phyloP scores from a whole-genome alignment of 371 early-diverging fungal genomes.

The Circinella umbellata region DNA sequence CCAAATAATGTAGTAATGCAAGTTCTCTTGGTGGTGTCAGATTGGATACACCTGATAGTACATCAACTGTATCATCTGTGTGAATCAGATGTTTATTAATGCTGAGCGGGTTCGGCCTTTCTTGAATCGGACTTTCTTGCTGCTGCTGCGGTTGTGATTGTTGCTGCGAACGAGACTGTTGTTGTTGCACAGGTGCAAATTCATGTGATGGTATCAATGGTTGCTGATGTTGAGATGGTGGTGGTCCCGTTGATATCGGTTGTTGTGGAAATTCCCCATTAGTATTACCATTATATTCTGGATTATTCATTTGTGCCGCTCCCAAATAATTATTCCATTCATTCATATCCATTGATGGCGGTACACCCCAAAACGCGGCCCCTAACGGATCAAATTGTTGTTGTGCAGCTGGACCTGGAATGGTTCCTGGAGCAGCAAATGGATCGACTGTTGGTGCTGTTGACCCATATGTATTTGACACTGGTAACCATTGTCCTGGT shows the following conservation, averaged over 20 bases:
- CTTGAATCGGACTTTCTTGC: neutral
- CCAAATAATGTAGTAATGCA: neutral
- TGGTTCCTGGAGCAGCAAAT: constrained; percentile 36
- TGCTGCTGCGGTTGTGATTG: neutral
- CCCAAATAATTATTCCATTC: constrained; percentile 34
- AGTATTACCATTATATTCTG: neutral
- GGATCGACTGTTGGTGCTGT: constrained; percentile 31
- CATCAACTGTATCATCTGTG: constrained; percentile 5
- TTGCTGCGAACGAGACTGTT: neutral
- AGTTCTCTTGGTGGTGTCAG: constrained; percentile 5
- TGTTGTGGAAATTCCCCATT: neutral
- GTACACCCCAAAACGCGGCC: constrained; percentile 36
- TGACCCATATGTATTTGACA: constrained; percentile 3
- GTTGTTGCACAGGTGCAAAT: constrained; percentile 20
- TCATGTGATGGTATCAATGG: constrained; percentile 18
- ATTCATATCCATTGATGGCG: constrained; percentile 31
- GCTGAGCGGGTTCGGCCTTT: neutral
- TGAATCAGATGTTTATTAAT: constrained; percentile 2
- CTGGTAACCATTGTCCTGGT: constrained; percentile 4
- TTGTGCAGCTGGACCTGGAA: constrained; percentile 20
- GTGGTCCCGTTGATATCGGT: neutral
- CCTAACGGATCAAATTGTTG: constrained; percentile 27
- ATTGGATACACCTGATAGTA: neutral
- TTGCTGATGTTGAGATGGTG: neutral
- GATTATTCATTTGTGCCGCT: constrained; percentile 9